These are phyloP conservation scores for Trichophyton equinum DNA, from an alignment of 2,329 filamentous ascomycete genomes.

Conservation along the genomic window DNA sequence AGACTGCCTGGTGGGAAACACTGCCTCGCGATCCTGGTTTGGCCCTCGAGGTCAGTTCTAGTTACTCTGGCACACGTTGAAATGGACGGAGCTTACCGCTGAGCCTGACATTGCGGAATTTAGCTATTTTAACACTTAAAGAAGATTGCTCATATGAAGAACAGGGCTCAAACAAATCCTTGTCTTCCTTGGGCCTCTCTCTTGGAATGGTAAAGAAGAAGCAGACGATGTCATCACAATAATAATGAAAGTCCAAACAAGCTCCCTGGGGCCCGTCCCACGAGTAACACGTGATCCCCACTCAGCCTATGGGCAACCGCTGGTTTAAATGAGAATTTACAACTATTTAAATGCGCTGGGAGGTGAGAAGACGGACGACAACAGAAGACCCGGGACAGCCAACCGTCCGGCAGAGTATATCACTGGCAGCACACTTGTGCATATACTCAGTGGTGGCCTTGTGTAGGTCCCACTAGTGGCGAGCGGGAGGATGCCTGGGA, in stretches of 20 bases:
- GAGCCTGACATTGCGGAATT: slow-evolving; percentile 28
- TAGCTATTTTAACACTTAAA: not conserved
- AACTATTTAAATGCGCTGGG: not conserved
- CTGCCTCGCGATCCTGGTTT: slow-evolving; percentile 73
- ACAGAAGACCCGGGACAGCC: not conserved
- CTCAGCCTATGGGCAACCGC: not conserved
- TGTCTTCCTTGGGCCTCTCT: not conserved
- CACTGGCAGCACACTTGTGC: not conserved
- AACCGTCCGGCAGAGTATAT: not conserved
- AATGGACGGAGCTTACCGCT: slow-evolving; percentile 19
- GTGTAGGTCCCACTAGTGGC: slow-evolving; percentile 14
- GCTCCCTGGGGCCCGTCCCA: not conserved
- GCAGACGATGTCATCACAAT: not conserved
- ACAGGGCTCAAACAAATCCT: not conserved
- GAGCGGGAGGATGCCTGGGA: slow-evolving; percentile 40
- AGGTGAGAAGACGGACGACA: not conserved
- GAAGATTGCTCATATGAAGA: slow-evolving; percentile 1
- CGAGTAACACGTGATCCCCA: not conserved
- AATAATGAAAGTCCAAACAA: not conserved
- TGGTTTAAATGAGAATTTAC: not conserved
- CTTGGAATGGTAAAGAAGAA: not conserved
- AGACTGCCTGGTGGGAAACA: slow-evolving; percentile 96
- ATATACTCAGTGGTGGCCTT: slow-evolving; percentile 12
- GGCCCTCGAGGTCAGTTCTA: slow-evolving; percentile 16
- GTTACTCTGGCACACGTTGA: not conserved